Evolutionary conservation across 495 filamentous ascomycete genomes (phyloP).

Genomic region (Poronia punctata): DNA sequence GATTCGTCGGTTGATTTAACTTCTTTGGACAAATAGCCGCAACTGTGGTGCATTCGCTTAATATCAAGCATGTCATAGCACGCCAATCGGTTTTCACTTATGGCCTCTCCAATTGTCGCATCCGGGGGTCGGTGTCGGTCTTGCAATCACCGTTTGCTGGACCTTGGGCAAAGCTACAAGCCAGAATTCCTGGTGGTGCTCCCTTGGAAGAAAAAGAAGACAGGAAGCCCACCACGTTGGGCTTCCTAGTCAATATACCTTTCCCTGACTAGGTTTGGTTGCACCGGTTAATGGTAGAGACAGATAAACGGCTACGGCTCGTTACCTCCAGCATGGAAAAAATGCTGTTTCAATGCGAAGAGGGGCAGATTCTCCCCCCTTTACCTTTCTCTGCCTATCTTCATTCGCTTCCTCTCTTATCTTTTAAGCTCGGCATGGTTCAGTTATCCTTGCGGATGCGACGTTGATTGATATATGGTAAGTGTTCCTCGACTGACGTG

Average conservation of each 20-base stretch:
- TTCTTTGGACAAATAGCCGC: constrained; percentile 4
- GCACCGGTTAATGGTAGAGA: neutral
- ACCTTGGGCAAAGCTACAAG: constrained; percentile 4
- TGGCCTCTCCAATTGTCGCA: constrained; percentile 1
- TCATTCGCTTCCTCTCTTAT: too few relatives aligned
- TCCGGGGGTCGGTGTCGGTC: too few relatives aligned
- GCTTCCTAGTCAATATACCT: neutral
- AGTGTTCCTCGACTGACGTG: too few relatives aligned
- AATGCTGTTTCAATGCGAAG: too few relatives aligned
- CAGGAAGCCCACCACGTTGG: constrained; percentile 1
- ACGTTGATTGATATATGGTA: too few relatives aligned
- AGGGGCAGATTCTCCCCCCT: too few relatives aligned
- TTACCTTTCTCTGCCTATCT: too few relatives aligned
- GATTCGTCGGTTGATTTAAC: constrained; percentile 1
- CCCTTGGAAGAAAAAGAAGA: neutral
- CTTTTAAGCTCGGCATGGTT: too few relatives aligned
- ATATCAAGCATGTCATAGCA: neutral
- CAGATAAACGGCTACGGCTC: constrained; percentile 2
- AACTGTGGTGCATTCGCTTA: neutral
- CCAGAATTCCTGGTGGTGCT: neutral
- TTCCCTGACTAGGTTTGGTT: constrained; percentile 8
- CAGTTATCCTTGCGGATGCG: too few relatives aligned
- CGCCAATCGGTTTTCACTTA: constrained; percentile 4
- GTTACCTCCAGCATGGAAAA: too few relatives aligned
- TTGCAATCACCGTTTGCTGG: constrained; percentile 1